A percentile compares a stretch with the other conserved stretches of the same genome.
Evolutionary conservation across 345 rosid genomes (phyloP).

Genomic region (Euphorbia lathyris): DNA sequence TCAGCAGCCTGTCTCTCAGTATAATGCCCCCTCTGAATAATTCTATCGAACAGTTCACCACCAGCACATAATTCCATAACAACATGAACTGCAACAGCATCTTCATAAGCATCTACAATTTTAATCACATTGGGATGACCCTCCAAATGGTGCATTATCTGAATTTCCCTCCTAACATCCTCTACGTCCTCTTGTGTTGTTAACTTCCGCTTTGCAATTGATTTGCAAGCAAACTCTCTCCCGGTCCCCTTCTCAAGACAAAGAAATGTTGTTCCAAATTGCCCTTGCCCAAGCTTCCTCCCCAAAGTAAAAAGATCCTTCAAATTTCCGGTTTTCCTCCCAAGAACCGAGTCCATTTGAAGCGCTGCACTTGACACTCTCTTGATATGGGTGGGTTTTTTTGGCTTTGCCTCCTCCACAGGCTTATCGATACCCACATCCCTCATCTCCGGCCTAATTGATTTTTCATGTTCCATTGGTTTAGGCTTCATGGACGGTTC

Average conservation of each 20-base stretch:
- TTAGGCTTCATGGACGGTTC: conserved; percentile 18
- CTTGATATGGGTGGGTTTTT: conserved; percentile 55
- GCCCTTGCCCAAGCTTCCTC: conserved; percentile 92
- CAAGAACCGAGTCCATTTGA: conserved; percentile 65
- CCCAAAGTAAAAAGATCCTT: conserved; percentile 80
- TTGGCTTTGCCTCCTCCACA: conserved; percentile 33
- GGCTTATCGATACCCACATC: conserved; percentile 21
- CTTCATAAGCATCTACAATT: conserved; percentile 84
- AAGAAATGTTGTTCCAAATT: conserved; percentile 87
- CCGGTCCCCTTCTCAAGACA: conserved; percentile 64
- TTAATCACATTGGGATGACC: conserved; percentile 87
- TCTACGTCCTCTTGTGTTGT: conserved; percentile 70
- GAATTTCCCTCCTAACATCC: conserved; percentile 94
- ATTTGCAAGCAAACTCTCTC: conserved; percentile 77
- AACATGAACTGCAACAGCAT: conserved; percentile 81
- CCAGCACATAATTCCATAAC: conserved; percentile 95
- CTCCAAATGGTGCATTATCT: conserved; percentile 90
- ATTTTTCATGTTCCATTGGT: conserved; percentile 22
- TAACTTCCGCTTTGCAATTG: conserved; percentile 80
- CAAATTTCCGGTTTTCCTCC: conserved; percentile 74
- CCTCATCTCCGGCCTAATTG: conserved; percentile 21
- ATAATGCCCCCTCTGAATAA: conserved; percentile 86
- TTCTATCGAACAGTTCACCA: conserved; percentile 92
- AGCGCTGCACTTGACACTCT: conserved; percentile 58
- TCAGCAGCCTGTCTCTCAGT: conserved; percentile 82